A percentile compares a stretch with the other conserved stretches of the same genome.
Conservation (phyloP, 164 flowering plant genomes). For the Stephania yunnanensis region DNA sequence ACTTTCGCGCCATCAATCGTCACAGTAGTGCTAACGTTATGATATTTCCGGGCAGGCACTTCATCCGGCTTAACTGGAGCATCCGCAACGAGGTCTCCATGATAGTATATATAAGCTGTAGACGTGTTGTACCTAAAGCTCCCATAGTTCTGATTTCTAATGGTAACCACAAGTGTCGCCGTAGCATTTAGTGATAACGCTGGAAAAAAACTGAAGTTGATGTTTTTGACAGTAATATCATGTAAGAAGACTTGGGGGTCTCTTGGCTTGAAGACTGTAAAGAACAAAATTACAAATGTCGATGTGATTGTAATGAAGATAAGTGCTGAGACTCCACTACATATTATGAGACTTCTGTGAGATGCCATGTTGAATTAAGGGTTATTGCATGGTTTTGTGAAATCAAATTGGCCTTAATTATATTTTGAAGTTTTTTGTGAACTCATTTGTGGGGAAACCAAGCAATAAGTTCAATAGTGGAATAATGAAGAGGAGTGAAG, state of each 20-base stretch:
- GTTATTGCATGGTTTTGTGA: no score
- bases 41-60: slow-evolving; percentile 26
- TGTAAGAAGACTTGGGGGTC: slow-evolving; percentile 27
- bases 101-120: slow-evolving; percentile 25
- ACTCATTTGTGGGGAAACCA: background rate
- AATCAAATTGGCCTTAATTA: background rate
- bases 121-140: slow-evolving; percentile 34
- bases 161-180: slow-evolving; percentile 19
- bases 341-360: slow-evolving; percentile 25
- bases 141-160: slow-evolving; percentile 37
- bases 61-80: slow-evolving; percentile 19
- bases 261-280: slow-evolving; percentile 42
- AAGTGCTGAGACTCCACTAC: slow-evolving; percentile 21
- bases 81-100: slow-evolving; percentile 19
- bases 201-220: slow-evolving; percentile 12
- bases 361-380: background rate
- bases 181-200: slow-evolving; percentile 19
- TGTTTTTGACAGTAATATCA: slow-evolving; percentile 13
- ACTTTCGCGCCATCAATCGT: slow-evolving; percentile 22
- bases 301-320: slow-evolving; percentile 11
- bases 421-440: background rate
- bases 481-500: background rate
- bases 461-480: background rate
- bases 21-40: slow-evolving; percentile 21
- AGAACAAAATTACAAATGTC: slow-evolving; percentile 17